phyloP scores from a whole-genome alignment of 805 yeast genomes.

The Sugiyamaella mastotermitis region DNA sequence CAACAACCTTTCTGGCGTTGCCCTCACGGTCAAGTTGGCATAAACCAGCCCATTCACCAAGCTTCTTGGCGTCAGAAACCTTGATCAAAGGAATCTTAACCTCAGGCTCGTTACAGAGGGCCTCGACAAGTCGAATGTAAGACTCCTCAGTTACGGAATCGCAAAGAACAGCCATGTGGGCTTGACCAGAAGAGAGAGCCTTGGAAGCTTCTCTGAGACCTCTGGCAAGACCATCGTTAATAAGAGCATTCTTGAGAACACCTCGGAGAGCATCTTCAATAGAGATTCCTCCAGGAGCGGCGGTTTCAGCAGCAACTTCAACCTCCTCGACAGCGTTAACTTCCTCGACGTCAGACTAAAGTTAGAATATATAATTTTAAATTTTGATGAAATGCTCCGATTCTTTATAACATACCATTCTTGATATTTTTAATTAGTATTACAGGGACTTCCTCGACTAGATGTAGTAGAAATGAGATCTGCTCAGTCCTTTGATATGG shows the following conservation, averaged over 20 bases:
- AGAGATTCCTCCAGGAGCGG: constrained; percentile 82
- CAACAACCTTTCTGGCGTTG: constrained; percentile 99
- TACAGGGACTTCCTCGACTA: constrained; percentile 33
- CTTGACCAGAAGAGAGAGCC: constrained; percentile 97
- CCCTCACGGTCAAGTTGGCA: constrained; percentile 99
- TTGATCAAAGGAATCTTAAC: constrained; percentile 95
- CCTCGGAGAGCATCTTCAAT: constrained; percentile 98
- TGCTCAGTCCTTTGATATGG: constrained; percentile 28
- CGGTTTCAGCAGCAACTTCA: constrained; percentile 74
- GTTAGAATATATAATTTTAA: not conserved
- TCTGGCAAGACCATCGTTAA: constrained; percentile 99
- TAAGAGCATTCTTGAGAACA: constrained; percentile 95
- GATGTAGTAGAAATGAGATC: constrained; percentile 15
- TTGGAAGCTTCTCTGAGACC: constrained; percentile 99
- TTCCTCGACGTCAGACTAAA: constrained; percentile 87
- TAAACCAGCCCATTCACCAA: constrained; percentile 99
- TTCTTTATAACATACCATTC: constrained; percentile 17
- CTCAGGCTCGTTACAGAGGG: constrained; percentile 97
- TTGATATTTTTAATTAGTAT: constrained; percentile 8
- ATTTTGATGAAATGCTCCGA: not conserved
- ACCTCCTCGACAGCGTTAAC: constrained; percentile 75
- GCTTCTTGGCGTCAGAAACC: constrained; percentile 98
- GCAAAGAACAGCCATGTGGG: constrained; percentile 94
- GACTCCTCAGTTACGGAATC: constrained; percentile 98
- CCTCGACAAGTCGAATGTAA: constrained; percentile 96